Evolutionary conservation across 2,329 filamentous ascomycete species (phyloP), one percentile per base, ranked within the genome.

Genomic region (Pestalotiopsis sp.): DNA sequence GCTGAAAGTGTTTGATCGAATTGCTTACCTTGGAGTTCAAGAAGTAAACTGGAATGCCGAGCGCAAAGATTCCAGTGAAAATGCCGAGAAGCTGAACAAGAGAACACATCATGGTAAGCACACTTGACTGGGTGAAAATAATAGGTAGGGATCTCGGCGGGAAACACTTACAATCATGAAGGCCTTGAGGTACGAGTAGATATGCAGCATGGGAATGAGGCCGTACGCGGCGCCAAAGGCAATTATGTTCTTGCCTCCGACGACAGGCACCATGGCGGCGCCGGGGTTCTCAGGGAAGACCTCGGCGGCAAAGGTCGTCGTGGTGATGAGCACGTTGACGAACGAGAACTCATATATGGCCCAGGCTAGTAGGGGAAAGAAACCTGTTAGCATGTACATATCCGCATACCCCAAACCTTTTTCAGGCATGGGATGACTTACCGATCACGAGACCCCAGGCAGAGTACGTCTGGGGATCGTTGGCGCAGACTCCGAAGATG

Each of bases 301-400:
- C 66, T 80, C 78, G 1, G 79, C 72, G 1, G 79, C 78, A 63
- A 80, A 80, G 1, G 76, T 76, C 2, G 79, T 79, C 0, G 77
- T 74, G 67, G 69, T 75, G 71, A 72, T 78, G 67, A 68, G 72
- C 65, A 72, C 76, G 3, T 73, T 70, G 2, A 75, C 76, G 65
- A 79, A 80, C 13, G 76, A 57, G 40, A 69, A 70, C 66, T 75
- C 69, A 60, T 72, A 74, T 23, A 75, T 73, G 27, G 75, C 75
- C 31, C 72, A 80, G 23, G 79, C 78, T 73, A 77, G 73, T 59
- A 72, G 78, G 74, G 0, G 7, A 36, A 72, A 74, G 67, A 70
- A 72, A 58, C 63, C 70, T 0, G 68, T 70, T 20, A 52, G 45
- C 45, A 52, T n/a, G 17, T 52, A 4, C 17, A 9, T 9, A 9